phyloP scores from a whole-genome alignment of 106 monocot genomes.

The Dioscorea zingiberensis region DNA sequence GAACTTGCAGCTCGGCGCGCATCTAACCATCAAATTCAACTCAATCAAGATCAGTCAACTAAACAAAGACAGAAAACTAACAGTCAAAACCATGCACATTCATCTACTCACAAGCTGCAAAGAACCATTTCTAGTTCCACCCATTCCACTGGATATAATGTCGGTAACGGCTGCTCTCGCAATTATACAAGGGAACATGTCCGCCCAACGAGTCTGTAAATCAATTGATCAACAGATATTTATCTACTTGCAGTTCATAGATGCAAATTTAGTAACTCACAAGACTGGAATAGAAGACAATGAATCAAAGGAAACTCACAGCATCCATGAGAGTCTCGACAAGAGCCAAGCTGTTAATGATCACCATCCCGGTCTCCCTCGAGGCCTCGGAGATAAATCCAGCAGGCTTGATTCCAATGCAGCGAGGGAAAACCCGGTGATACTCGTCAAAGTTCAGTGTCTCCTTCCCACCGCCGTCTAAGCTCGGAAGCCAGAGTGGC shows the following conservation, averaged over 20 bases:
- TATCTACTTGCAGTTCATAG: too few relatives aligned
- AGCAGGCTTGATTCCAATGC: conserved; percentile 37
- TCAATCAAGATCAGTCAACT: too few relatives aligned
- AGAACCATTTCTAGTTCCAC: conserved; percentile 65
- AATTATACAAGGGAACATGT: conserved; percentile 83
- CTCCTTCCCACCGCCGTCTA: conserved; percentile 23
- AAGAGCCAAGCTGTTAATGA: conserved; percentile 64
- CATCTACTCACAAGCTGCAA: conserved; percentile 65
- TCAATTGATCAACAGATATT: too few relatives aligned
- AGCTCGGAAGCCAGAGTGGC: conserved; percentile 62
- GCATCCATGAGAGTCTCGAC: conserved; percentile 90
- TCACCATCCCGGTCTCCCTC: conserved; percentile 60
- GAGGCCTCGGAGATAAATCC: conserved; percentile 74
- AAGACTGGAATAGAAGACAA: too few relatives aligned
- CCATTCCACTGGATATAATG: conserved; percentile 55
- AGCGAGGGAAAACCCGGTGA: conserved; percentile 30
- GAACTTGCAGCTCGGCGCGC: conserved; percentile 85
- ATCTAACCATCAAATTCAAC: conserved; percentile 30
- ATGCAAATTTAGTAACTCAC: too few relatives aligned
- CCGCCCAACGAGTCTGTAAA: conserved; percentile 58
- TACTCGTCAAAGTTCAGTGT: conserved; percentile 63
- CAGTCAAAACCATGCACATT: too few relatives aligned
- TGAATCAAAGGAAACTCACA: conserved; percentile 16
- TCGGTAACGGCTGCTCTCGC: conserved; percentile 53
- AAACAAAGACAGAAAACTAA: too few relatives aligned